These are phyloP conservation scores for Aspergillus quadrilineatus DNA, from an alignment of 2,329 filamentous ascomycete species.

Conservation along the genomic window DNA sequence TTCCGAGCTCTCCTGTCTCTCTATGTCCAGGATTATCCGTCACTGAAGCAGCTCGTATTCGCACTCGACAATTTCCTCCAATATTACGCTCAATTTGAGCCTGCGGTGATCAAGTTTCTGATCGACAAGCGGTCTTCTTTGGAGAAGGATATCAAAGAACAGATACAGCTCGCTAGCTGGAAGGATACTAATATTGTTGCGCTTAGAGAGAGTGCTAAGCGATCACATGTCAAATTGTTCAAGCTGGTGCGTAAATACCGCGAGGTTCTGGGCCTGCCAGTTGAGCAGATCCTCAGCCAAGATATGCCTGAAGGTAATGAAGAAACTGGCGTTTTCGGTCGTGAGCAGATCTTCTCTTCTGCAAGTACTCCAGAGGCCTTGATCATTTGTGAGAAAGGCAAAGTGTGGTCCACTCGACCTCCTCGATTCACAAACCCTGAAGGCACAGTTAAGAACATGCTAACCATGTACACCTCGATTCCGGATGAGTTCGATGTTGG, in stretches of 20 bases:
- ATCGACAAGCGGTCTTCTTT: constrained; percentile 66
- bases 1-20: constrained; percentile 65
- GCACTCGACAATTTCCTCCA: constrained; percentile 74
- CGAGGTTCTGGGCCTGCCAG: constrained; percentile 71
- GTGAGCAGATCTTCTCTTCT: constrained; percentile 17
- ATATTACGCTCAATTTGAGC: constrained; percentile 72
- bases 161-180: constrained; percentile 94
- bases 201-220: constrained; percentile 81
- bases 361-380: constrained; percentile 32
- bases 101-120: constrained; percentile 64
- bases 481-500: constrained; percentile 56
- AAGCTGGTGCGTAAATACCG: constrained; percentile 89
- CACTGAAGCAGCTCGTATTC: constrained; percentile 58
- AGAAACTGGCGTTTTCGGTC: constrained; percentile 22
- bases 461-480: constrained; percentile 57
- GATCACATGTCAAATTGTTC: constrained; percentile 89
- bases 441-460: constrained; percentile 73
- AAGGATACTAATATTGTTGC: constrained; percentile 95
- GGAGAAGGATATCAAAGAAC: constrained; percentile 91
- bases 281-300: constrained; percentile 57
- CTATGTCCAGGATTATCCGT: constrained; percentile 59
- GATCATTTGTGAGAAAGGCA: constrained; percentile 30
- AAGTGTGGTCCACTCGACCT: constrained; percentile 49
- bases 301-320: constrained; percentile 36
- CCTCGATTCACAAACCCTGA: constrained; percentile 68